Evolutionary conservation across 768 basidiomycete genomes (phyloP).

Genomic region (Gymnopilus dilepis): DNA sequence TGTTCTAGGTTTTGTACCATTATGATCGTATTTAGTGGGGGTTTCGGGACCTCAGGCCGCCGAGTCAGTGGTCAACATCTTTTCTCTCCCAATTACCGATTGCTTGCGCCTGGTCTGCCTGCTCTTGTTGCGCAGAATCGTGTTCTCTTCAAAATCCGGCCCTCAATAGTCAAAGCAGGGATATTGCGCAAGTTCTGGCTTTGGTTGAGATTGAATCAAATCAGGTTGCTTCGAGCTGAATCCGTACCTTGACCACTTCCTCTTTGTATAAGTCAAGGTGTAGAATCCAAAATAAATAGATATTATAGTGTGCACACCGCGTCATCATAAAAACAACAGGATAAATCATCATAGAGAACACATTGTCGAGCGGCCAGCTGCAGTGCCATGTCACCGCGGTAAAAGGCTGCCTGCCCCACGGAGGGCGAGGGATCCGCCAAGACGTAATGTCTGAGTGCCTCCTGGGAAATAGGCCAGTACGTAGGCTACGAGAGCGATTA

Average conservation of each 20-base stretch:
- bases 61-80: no score
- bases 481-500: slow-evolving; percentile 86
- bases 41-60: no score
- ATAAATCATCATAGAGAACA: background rate
- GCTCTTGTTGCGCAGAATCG: no score
- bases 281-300: slow-evolving; percentile 3
- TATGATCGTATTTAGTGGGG: no score
- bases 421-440: slow-evolving; percentile 81
- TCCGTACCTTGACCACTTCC: no score
- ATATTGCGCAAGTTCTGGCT: no score
- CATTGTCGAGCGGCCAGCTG: background rate
- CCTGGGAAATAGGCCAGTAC: slow-evolving; percentile 96
- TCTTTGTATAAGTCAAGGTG: background rate
- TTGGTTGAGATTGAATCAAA: no score
- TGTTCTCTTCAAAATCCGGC: no score
- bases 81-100: no score
- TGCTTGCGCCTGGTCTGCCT: no score
- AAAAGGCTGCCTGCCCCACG: slow-evolving; percentile 85
- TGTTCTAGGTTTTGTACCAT: background rate
- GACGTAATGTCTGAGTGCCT: slow-evolving; percentile 77
- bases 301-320: slow-evolving; percentile 11
- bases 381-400: slow-evolving; percentile 58
- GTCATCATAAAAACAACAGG: background rate
- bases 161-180: no score
- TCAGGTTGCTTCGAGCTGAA: no score